A percentile compares a stretch with the other conserved stretches of the same genome.
phyloP scores from a whole-genome alignment of 768 basidiomycete species.

The Harrya chromipes region DNA sequence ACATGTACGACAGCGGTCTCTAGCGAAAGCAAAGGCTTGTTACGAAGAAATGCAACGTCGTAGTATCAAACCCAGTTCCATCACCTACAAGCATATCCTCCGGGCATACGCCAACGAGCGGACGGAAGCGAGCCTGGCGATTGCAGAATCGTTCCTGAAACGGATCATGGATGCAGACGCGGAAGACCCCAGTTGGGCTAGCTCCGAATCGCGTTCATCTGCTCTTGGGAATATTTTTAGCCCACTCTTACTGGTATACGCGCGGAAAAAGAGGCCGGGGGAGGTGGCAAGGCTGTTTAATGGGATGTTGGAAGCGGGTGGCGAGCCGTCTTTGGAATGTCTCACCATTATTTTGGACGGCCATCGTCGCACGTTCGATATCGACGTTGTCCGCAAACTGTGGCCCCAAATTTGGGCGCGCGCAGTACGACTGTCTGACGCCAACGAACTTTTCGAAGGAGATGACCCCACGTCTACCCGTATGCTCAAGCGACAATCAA shows the following conservation, averaged over 20 bases:
- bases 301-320: slow-evolving; percentile 52
- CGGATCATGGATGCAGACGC: slow-evolving; percentile 41
- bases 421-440: slow-evolving; percentile 43
- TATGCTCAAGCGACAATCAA: slow-evolving; percentile 36
- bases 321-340: slow-evolving; percentile 53
- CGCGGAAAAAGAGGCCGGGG: slow-evolving; percentile 39
- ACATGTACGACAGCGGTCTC: slow-evolving; percentile 56
- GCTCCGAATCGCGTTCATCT: slow-evolving; percentile 36
- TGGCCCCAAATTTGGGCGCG: slow-evolving; percentile 70
- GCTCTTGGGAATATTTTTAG: slow-evolving; percentile 55
- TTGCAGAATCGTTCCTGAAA: slow-evolving; percentile 66
- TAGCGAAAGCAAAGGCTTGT: slow-evolving; percentile 53
- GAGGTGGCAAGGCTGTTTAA: slow-evolving; percentile 58
- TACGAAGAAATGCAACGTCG: slow-evolving; percentile 69
- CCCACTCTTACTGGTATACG: slow-evolving; percentile 58
- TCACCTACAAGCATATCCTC: slow-evolving; percentile 69
- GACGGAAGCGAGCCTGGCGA: slow-evolving; percentile 46
- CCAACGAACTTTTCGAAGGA: slow-evolving; percentile 32
- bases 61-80: slow-evolving; percentile 62
- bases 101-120: slow-evolving; percentile 52
- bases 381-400: slow-evolving; percentile 51
- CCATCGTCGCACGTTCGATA: slow-evolving; percentile 58
- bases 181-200: slow-evolving; percentile 38
- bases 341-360: slow-evolving; percentile 68
- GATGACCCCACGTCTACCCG: slow-evolving; percentile 11